Evolutionary conservation across 2,329 filamentous ascomycete species (phyloP), one percentile per base, ranked within the genome.

Genomic region (Juglanconis juglandina): DNA sequence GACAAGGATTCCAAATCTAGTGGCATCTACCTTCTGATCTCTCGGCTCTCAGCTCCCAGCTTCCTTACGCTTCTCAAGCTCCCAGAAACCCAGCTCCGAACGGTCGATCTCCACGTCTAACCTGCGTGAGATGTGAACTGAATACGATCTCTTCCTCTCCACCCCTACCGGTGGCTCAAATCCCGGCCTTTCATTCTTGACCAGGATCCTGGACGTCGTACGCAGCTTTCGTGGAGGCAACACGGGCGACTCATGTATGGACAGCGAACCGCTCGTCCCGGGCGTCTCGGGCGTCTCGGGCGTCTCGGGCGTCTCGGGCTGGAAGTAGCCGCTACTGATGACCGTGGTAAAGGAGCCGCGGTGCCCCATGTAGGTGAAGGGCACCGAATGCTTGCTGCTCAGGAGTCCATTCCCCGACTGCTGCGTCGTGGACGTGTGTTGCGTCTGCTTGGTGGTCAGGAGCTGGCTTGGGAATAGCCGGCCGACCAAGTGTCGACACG

Each of bases 381-480:
- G 24, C 24, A 24, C 24, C 24, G 24, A 24, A 24, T 24, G 24
- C 24, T 24, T 24, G 24, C 24, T 24, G 24, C 24, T 24, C 24
- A 24, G 24, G 24, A 24, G 24, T 24, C 24, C 24, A 24, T 24
- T 24, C 24, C 24, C 24, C 24, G 24, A 24, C 24, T 42, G 39
- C n/a, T 42, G 4, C 10, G 39, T 42, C 10, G 11, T 11, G 39
- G 11, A 42, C 39, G 39, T 14, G 39, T 42, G 2, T 42, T 14
- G 10, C 44, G 13, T 17, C 24, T 24, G 24, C 24, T 34, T 30
- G 24, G 50, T 49, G 11, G 57, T 54, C 34, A 37, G 41, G 39
- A 59, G 33, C 3, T 41, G 57, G 32, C 57, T 39, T 49, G 57
- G 57, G 34, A 59, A 42, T 42, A 60, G 17, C 34, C 30, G 49